Conservation (phyloP, 768 basidiomycete species). For the button mushroom (Agaricus bisporus) region DNA sequence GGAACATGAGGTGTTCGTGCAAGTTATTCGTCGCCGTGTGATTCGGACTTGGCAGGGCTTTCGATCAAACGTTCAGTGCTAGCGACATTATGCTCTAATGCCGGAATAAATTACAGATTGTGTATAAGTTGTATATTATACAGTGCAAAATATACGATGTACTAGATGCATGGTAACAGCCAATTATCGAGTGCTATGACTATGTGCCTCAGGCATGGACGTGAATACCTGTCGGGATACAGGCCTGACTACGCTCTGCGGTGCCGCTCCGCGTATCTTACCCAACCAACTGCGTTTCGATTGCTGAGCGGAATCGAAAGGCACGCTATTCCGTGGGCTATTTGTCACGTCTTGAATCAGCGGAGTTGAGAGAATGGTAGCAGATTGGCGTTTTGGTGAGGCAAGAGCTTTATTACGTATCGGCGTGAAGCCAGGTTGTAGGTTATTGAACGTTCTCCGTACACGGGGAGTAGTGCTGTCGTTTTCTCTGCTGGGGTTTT, state of each 20-base stretch:
- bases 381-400: slow-evolving; percentile 42
- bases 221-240: slow-evolving; percentile 7
- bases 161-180: neutral
- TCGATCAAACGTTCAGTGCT: neutral
- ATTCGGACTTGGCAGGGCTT: too few relatives aligned
- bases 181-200: neutral
- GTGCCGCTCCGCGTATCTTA: slow-evolving; percentile 51
- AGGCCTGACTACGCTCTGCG: slow-evolving; percentile 20
- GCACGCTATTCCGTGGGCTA: slow-evolving; percentile 38
- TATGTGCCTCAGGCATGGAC: neutral
- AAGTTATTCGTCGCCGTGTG: too few relatives aligned
- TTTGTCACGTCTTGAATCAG: slow-evolving; percentile 60
- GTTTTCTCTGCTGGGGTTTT: slow-evolving; percentile 31
- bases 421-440: slow-evolving; percentile 71
- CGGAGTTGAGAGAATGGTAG: slow-evolving; percentile 27
- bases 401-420: slow-evolving; percentile 45
- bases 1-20: slow-evolving; percentile 28
- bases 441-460: slow-evolving; percentile 48
- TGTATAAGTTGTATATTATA: slow-evolving; percentile 3
- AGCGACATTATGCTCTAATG: neutral
- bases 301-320: slow-evolving; percentile 31
- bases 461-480: slow-evolving; percentile 52
- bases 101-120: neutral
- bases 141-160: neutral
- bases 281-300: slow-evolving; percentile 67